Conservation (phyloP, 202 grass and related monocot species). For the Carex arenaria region DNA sequence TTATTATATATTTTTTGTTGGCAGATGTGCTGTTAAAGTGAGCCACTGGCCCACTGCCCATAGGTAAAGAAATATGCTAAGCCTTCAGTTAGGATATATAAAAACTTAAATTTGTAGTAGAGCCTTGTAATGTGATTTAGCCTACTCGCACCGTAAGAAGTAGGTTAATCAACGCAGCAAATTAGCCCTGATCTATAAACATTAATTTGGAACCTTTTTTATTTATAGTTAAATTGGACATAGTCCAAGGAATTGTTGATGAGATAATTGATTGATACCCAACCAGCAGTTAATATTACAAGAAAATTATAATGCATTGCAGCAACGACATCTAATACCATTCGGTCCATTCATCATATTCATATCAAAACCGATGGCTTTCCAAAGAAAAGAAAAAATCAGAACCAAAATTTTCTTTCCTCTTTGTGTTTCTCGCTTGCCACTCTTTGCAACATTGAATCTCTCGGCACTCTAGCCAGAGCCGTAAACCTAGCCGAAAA, state of each 20-base stretch:
- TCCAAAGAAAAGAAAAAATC: not conserved
- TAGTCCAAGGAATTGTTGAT: not conserved
- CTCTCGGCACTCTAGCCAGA: not conserved
- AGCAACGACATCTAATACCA: not conserved
- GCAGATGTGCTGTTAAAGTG: not conserved
- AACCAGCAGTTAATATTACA: not conserved
- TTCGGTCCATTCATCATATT: no score
- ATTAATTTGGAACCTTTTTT: not conserved
- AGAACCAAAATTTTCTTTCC: not conserved
- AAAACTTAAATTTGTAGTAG: not conserved
- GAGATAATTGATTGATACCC: not conserved
- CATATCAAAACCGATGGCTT: not conserved
- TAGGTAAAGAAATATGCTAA: not conserved
- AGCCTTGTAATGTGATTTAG: not conserved
- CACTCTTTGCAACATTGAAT: not conserved
- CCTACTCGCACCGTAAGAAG: not conserved
- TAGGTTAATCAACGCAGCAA: not conserved
- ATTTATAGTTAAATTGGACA: not conserved
- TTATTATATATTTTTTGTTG: not conserved
- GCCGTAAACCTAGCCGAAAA: slow-evolving; percentile 47
- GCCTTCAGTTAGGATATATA: not conserved
- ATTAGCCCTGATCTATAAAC: not conserved
- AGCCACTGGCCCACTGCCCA: not conserved
- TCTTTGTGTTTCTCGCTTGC: not conserved
- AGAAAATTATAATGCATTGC: not conserved